Conservation (phyloP, 768 basidiomycete genomes). For the Suillus discolor region DNA sequence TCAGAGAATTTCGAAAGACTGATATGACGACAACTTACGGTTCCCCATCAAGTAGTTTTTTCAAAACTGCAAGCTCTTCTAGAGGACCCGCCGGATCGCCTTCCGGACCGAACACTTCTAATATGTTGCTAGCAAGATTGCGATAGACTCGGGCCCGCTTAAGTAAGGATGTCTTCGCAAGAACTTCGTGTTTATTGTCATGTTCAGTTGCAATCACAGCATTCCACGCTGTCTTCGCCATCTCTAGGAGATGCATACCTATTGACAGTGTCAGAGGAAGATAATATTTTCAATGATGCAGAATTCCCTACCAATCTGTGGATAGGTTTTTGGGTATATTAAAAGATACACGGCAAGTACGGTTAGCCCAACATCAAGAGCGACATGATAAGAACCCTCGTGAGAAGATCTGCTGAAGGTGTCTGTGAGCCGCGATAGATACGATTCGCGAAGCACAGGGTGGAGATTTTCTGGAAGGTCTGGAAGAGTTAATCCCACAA, state of each 20-base stretch:
- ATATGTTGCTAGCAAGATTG: conserved; percentile 40
- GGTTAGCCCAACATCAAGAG: conserved; percentile 55
- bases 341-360: conserved; percentile 67
- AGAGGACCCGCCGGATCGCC: conserved; percentile 66
- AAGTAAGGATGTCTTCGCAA: conserved; percentile 25
- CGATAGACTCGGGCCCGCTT: conserved; percentile 41
- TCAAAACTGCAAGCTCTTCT: conserved; percentile 50
- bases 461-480: conserved; percentile 28
- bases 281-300: not conserved
- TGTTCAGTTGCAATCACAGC: conserved; percentile 40
- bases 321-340: conserved; percentile 77
- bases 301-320: conserved; percentile 67
- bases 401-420: conserved; percentile 72
- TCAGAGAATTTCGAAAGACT: not conserved
- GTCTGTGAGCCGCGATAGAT: conserved; percentile 59
- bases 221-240: conserved; percentile 83
- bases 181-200: conserved; percentile 5
- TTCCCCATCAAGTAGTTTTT: conserved; percentile 37
- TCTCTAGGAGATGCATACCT: conserved; percentile 78
- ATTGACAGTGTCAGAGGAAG: conserved; percentile 5
- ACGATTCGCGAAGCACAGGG: conserved; percentile 55
- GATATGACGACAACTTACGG: not conserved
- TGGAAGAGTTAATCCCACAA: conserved; percentile 17
- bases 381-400: conserved; percentile 55
- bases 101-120: conserved; percentile 56